phyloP scores from a whole-genome alignment of 2,329 filamentous ascomycete species.

The Epichloe scottii region DNA sequence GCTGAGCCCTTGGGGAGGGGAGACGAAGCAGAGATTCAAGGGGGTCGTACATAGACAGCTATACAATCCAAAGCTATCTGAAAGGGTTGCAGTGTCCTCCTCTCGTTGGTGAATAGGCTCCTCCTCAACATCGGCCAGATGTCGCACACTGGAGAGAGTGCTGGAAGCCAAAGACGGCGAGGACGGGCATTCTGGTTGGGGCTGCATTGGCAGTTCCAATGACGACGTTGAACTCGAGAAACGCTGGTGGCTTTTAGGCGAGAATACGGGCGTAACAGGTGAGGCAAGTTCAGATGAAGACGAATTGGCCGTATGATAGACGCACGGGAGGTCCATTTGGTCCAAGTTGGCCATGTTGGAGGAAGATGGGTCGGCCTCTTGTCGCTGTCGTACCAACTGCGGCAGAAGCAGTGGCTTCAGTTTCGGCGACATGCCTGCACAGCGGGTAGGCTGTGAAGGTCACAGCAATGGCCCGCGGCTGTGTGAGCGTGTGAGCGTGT shows the following conservation, averaged over 20 bases:
- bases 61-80: conserved; percentile 35
- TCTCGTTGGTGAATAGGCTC: conserved; percentile 65
- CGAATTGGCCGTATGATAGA: conserved; percentile 37
- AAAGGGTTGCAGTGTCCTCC: conserved; percentile 28
- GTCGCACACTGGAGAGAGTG: conserved; percentile 47
- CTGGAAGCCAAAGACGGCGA: conserved; percentile 19
- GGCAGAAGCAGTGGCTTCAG: conserved; percentile 7
- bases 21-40: too few species aligned
- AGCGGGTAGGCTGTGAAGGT: conserved; percentile 1
- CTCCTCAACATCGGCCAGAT: conserved; percentile 72
- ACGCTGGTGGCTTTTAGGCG: conserved; percentile 48
- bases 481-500: too few species aligned
- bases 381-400: conserved; percentile 5
- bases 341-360: conserved; percentile 22
- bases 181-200: conserved; percentile 9
- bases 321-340: conserved; percentile 23
- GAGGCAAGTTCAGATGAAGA: conserved; percentile 56
- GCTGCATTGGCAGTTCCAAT: conserved; percentile 43
- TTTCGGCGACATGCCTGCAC: conserved; percentile 5
- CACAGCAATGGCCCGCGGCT: neutral
- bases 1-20: conserved; percentile 1
- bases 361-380: conserved; percentile 8
- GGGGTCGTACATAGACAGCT: conserved; percentile 59
- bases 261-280: conserved; percentile 60
- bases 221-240: conserved; percentile 71